Evolutionary conservation across 768 basidiomycete genomes (phyloP), one percentile per base, ranked within the genome.

Genomic region (Boletus coccyginus): DNA sequence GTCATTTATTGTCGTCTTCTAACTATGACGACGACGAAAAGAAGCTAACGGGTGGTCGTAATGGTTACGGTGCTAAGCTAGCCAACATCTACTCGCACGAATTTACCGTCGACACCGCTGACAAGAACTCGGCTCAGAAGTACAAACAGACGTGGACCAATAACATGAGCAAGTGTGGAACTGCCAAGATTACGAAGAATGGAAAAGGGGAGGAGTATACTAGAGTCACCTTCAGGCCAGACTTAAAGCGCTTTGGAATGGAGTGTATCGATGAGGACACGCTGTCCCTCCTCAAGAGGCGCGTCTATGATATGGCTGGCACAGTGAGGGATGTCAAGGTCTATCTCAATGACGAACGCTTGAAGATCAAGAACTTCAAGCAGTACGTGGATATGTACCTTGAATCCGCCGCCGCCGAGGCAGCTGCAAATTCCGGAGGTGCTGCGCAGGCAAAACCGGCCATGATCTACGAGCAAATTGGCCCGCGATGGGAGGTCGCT

Each of bases 21-120:
- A 98, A 98, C 77, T 98, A 96, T 66, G 96, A 99, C 71, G 97
- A 99, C 64, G 90, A 94, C 72, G 95, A 99, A 77, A 97, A 94
- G 82, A 98, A 97, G 75, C 81, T 98, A 47, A 98, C 94, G 0
- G 97, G 97, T 73, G 97, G 97, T 72, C 86, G 97, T 66, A 99
- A 99, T 66, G 97, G 97, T 67, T 98, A 93, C 66, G 97, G 97
- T 64, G 97, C 97, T 50, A 99, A 99, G 70, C 81, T 99, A 41
- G 90, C 97, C 51, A 98, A 99, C 75, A 97, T 98, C 62, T 99
- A 98, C 77, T 99, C 97, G 3, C 87, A 82, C 59, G 90, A 96
- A 70, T 99, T 99, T 74, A 93, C 87, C 11, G 81, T 99, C 65
- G 97, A 99, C 64, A 99, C 97, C 3, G 95, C 94, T 3, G 91